These are phyloP conservation scores for Cordyceps tenuipes DNA, from an alignment of 2,329 filamentous ascomycete species.

Conservation along the genomic window DNA sequence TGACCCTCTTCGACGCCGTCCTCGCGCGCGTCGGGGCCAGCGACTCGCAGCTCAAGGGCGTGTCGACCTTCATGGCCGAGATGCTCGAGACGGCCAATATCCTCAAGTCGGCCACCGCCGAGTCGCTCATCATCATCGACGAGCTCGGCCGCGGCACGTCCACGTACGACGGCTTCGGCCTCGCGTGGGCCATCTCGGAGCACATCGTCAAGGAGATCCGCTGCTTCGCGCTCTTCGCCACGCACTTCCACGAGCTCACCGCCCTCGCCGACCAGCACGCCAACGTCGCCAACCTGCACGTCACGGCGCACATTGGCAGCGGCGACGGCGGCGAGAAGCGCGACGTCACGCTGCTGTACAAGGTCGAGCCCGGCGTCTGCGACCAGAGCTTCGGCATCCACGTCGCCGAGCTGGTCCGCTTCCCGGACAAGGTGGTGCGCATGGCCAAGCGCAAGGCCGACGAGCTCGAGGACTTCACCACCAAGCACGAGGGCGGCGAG, in stretches of 20 bases:
- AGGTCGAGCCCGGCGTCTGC: constrained; percentile 89
- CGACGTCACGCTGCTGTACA: constrained; percentile 93
- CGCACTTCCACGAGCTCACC: constrained; percentile 96
- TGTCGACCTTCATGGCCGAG: constrained; percentile 98
- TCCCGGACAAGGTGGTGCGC: constrained; percentile 92
- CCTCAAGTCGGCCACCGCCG: constrained; percentile 87
- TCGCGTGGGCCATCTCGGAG: constrained; percentile 98
- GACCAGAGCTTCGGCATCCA: constrained; percentile 98
- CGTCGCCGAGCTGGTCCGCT: constrained; percentile 91
- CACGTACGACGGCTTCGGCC: constrained; percentile 95
- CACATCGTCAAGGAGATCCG: constrained; percentile 94
- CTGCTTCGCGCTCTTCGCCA: constrained; percentile 91
- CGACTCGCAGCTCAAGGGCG: constrained; percentile 94
- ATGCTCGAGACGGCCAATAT: constrained; percentile 99
- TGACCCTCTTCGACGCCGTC: constrained; percentile 95
- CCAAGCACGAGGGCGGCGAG: constrained; percentile 57
- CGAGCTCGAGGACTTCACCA: constrained; percentile 91
- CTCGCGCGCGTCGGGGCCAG: constrained; percentile 91
- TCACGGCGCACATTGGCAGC: constrained; percentile 81
- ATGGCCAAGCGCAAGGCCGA: constrained; percentile 99
- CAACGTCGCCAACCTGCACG: constrained; percentile 87
- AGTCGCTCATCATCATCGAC: constrained; percentile 97
- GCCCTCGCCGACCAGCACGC: constrained; percentile 79
- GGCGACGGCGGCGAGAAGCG: constrained; percentile 43
- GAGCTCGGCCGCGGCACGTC: constrained; percentile 94